Conservation (phyloP, 148 eudicot species). For the Agrostemma githago region DNA sequence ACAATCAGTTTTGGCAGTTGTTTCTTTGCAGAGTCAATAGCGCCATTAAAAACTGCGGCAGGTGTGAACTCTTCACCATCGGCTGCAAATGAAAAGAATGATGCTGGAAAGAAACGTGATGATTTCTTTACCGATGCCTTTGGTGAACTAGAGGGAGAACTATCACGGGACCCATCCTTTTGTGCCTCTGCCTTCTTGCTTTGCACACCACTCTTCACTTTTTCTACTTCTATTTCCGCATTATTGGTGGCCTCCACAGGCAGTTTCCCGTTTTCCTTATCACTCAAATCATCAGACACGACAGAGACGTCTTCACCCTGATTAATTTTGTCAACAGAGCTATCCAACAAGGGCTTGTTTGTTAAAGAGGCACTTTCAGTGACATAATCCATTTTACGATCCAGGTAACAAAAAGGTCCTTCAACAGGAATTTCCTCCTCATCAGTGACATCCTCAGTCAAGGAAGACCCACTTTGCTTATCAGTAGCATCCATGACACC, state of each 20-base stretch:
- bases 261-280: conserved; percentile 47
- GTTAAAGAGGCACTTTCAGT: conserved; percentile 32
- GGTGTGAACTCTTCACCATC: conserved; percentile 78
- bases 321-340: conserved; percentile 30
- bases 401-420: conserved; percentile 39
- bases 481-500: conserved; percentile 40
- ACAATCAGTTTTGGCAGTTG: conserved; percentile 80
- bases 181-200: conserved; percentile 53
- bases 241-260: conserved; percentile 37
- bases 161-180: conserved; percentile 61
- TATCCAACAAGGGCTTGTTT: conserved; percentile 31
- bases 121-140: conserved; percentile 80
- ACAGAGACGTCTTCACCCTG: conserved; percentile 37
- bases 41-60: conserved; percentile 55
- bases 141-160: conserved; percentile 53
- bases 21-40: conserved; percentile 63
- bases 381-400: conserved; percentile 31
- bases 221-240: conserved; percentile 50
- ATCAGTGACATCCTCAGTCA: conserved; percentile 31
- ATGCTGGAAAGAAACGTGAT: conserved; percentile 95
- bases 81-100: conserved; percentile 74
- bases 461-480: conserved; percentile 4
- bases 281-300: conserved; percentile 42
- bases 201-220: conserved; percentile 46
- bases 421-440: conserved; percentile 39